These are phyloP conservation scores for Aureobasidium sp. DNA, from an alignment of 2,329 filamentous ascomycete genomes.

Conservation along the genomic window DNA sequence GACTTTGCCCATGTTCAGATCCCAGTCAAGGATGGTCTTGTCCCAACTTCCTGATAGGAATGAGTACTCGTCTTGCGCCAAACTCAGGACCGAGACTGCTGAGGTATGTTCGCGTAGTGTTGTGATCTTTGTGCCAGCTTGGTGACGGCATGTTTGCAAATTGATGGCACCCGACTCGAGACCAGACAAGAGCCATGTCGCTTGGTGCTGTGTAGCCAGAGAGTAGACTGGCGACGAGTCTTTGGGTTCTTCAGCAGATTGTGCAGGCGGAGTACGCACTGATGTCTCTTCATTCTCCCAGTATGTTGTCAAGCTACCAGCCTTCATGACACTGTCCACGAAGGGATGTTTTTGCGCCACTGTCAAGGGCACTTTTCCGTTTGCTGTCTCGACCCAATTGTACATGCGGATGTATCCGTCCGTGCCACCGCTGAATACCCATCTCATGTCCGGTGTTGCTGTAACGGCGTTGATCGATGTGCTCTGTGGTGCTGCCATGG, in stretches of 20 bases:
- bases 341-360: slow-evolving; percentile 95
- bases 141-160: slow-evolving; percentile 83
- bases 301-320: slow-evolving; percentile 87
- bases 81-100: slow-evolving; percentile 76
- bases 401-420: slow-evolving; percentile 97
- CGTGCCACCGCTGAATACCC: slow-evolving; percentile 87
- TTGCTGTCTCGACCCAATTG: slow-evolving; percentile 89
- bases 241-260: slow-evolving; percentile 40
- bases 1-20: slow-evolving; percentile 74
- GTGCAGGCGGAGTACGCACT: slow-evolving; percentile 23
- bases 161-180: slow-evolving; percentile 89
- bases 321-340: slow-evolving; percentile 94
- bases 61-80: slow-evolving; percentile 77
- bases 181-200: slow-evolving; percentile 84
- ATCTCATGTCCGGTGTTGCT: slow-evolving; percentile 86
- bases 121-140: slow-evolving; percentile 84
- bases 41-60: slow-evolving; percentile 95
- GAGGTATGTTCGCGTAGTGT: slow-evolving; percentile 77
- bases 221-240: slow-evolving; percentile 80
- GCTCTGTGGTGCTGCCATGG: slow-evolving; percentile 90
- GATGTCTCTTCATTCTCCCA: slow-evolving; percentile 92
- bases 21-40: slow-evolving; percentile 90
- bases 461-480: slow-evolving; percentile 92
- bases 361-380: slow-evolving; percentile 85
- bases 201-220: slow-evolving; percentile 80